A percentile compares a stretch with the other conserved stretches of the same genome.
Evolutionary conservation across 2,329 filamentous ascomycete genomes (phyloP).

Genomic region (Trichoderma cornu-damae): DNA sequence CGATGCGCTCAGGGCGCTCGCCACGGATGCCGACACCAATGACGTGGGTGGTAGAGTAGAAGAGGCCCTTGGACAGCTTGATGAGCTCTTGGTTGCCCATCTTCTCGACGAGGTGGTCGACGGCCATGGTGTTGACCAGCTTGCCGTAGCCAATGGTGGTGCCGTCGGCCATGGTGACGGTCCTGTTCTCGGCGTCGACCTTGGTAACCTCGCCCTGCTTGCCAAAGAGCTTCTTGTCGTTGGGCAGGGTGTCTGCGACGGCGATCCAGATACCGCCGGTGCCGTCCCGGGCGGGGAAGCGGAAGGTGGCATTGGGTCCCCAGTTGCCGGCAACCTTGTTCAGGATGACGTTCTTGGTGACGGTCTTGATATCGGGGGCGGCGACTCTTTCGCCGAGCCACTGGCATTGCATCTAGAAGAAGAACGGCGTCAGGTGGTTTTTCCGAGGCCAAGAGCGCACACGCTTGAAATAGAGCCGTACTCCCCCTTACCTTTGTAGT

Average conservation of each 20-base stretch:
- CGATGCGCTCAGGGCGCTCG: slow-evolving; percentile 86
- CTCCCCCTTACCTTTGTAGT: slow-evolving; percentile 87
- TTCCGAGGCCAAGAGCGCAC: background rate
- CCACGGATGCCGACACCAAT: slow-evolving; percentile 94
- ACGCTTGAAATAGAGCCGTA: background rate
- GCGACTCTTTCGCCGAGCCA: slow-evolving; percentile 99
- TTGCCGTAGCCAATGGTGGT: slow-evolving; percentile 87
- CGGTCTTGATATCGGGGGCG: slow-evolving; percentile 88
- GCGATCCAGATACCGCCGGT: slow-evolving; percentile 99
- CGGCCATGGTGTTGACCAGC: slow-evolving; percentile 92
- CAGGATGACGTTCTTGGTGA: slow-evolving; percentile 90
- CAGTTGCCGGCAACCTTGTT: slow-evolving; percentile 95
- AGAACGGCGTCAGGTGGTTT: background rate
- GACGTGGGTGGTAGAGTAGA: slow-evolving; percentile 96
- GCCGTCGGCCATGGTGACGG: slow-evolving; percentile 75
- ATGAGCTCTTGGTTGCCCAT: slow-evolving; percentile 86
- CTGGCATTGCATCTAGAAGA: slow-evolving; percentile 90
- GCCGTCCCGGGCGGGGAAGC: slow-evolving; percentile 90
- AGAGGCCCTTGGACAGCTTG: slow-evolving; percentile 80
- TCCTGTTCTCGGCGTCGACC: slow-evolving; percentile 80
- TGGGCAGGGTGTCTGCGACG: slow-evolving; percentile 85
- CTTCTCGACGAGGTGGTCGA: slow-evolving; percentile 79
- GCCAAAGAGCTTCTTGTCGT: slow-evolving; percentile 88
- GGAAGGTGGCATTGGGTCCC: slow-evolving; percentile 97
- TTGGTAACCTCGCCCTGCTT: slow-evolving; percentile 77